Evolutionary conservation across 2,329 filamentous ascomycete genomes (phyloP).

Genomic region (Lasiodiplodia theobromae): DNA sequence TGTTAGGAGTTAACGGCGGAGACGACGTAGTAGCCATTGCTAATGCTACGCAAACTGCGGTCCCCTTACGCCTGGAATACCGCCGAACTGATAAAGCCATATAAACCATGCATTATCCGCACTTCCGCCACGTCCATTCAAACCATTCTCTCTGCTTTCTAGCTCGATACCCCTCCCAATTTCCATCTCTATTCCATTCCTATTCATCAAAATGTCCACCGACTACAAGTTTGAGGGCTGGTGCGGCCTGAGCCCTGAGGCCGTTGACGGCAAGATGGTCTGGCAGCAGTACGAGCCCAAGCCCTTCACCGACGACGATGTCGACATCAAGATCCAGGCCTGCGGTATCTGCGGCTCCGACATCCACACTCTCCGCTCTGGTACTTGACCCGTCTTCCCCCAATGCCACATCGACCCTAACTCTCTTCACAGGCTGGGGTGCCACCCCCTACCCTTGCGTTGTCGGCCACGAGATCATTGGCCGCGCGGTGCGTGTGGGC

Average conservation of each 20-base stretch:
- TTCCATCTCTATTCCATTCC: background rate
- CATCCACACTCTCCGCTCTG: slow-evolving; percentile 30
- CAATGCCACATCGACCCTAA: slow-evolving; percentile 35
- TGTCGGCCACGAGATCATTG: slow-evolving; percentile 54
- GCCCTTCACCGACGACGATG: slow-evolving; percentile 49
- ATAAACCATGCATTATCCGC: background rate
- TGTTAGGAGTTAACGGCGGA: slow-evolving; percentile 28
- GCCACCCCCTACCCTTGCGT: slow-evolving; percentile 53
- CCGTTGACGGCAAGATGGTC: slow-evolving; percentile 61
- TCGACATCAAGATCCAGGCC: slow-evolving; percentile 52
- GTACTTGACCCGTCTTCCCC: background rate
- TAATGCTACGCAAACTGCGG: background rate
- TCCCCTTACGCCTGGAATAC: background rate
- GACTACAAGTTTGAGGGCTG: slow-evolving; percentile 65
- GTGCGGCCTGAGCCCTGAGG: slow-evolving; percentile 59
- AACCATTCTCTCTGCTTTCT: background rate
- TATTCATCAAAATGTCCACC: slow-evolving; percentile 31
- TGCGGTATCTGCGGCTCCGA: slow-evolving; percentile 43
- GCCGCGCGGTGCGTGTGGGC: slow-evolving; percentile 47
- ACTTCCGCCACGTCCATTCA: background rate
- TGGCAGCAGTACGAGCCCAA: slow-evolving; percentile 59
- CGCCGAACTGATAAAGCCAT: background rate
- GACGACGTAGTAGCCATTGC: slow-evolving; percentile 4
- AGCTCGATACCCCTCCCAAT: background rate
- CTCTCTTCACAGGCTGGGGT: slow-evolving; percentile 52